Conservation (phyloP, 2,329 filamentous ascomycete genomes). For the Epichloe festucae region DNA sequence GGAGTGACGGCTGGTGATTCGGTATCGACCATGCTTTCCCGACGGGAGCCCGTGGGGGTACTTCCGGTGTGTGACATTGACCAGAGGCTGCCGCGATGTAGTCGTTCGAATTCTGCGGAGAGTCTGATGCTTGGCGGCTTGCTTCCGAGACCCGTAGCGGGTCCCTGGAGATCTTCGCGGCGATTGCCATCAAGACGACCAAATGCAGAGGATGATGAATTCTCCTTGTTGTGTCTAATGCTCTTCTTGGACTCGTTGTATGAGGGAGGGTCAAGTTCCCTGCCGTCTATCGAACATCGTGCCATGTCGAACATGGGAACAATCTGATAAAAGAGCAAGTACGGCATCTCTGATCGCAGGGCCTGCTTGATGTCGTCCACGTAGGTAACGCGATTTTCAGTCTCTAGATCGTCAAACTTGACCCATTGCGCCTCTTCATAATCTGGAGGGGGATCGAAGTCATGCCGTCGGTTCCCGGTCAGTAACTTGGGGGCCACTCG, state of each 20-base stretch:
- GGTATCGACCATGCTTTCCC: conserved; percentile 37
- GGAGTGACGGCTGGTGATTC: conserved; percentile 30
- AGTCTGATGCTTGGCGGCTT: conserved; percentile 39
- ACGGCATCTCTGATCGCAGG: conserved; percentile 78
- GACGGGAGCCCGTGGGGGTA: conserved; percentile 25
- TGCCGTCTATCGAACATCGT: conserved; percentile 32
- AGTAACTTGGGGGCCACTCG: conserved; percentile 54
- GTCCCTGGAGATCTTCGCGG: conserved; percentile 14
- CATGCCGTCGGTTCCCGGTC: conserved; percentile 45
- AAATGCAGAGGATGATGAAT: conserved; percentile 6
- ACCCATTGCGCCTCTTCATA: conserved; percentile 73
- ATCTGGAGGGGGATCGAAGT: conserved; percentile 45
- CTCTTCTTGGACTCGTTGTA: conserved; percentile 39
- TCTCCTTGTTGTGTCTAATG: conserved; percentile 13
- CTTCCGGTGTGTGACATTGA: conserved; percentile 22
- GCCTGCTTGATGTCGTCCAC: conserved; percentile 68
- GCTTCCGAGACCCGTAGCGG: conserved; percentile 14
- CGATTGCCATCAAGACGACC: conserved; percentile 3
- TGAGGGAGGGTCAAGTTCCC: conserved; percentile 41
- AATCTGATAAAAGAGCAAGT: conserved; percentile 91
- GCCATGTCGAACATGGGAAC: conserved; percentile 67
- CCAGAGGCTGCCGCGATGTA: conserved; percentile 34
- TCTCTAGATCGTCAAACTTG: conserved; percentile 74
- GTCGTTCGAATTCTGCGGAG: conserved; percentile 40
- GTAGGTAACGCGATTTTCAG: conserved; percentile 54